Evolutionary conservation across 768 basidiomycete species (phyloP).

Genomic region (Mycena capillaripes): DNA sequence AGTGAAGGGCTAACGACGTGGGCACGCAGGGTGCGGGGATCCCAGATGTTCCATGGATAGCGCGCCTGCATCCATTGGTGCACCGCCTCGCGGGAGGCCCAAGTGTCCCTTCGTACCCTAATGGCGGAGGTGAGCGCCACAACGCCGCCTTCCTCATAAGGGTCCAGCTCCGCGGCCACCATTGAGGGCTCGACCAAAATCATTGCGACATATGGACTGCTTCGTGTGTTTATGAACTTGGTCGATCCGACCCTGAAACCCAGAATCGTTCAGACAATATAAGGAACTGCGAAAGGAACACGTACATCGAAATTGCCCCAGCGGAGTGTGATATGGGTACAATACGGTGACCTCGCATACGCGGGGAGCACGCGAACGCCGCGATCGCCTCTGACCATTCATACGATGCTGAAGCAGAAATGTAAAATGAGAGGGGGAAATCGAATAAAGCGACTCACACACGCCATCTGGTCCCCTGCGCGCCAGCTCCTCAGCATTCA

Average conservation of each 20-base stretch:
- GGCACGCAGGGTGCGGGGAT: conserved; percentile 35
- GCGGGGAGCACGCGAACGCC: conserved; percentile 36
- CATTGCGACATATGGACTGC: conserved; percentile 21
- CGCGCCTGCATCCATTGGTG: conserved; percentile 38
- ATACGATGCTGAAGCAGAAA: conserved; percentile 33
- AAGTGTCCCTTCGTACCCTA: conserved; percentile 42
- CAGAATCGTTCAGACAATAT: background rate
- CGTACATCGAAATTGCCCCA: conserved; percentile 47
- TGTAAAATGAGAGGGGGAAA: background rate
- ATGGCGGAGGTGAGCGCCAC: conserved; percentile 36
- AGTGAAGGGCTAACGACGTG: too few species aligned
- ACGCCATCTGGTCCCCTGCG: conserved; percentile 36
- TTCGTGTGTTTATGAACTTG: conserved; percentile 1
- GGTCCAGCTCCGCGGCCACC: conserved; percentile 40
- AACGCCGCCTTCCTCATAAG: conserved; percentile 39
- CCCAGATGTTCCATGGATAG: conserved; percentile 48
- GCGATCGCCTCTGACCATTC: conserved; percentile 43
- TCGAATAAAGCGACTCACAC: background rate
- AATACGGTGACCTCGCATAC: conserved; percentile 41
- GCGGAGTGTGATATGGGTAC: conserved; percentile 50
- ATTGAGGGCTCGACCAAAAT: conserved; percentile 34
- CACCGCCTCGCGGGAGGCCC: conserved; percentile 47
- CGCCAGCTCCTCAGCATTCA: conserved; percentile 44
- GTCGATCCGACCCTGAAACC: conserved; percentile 20
- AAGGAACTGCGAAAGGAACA: background rate